A percentile compares a stretch with the other conserved stretches of the same genome.
Conservation (phyloP, 164 flowering plant species). For the Aristolochia contorta region DNA sequence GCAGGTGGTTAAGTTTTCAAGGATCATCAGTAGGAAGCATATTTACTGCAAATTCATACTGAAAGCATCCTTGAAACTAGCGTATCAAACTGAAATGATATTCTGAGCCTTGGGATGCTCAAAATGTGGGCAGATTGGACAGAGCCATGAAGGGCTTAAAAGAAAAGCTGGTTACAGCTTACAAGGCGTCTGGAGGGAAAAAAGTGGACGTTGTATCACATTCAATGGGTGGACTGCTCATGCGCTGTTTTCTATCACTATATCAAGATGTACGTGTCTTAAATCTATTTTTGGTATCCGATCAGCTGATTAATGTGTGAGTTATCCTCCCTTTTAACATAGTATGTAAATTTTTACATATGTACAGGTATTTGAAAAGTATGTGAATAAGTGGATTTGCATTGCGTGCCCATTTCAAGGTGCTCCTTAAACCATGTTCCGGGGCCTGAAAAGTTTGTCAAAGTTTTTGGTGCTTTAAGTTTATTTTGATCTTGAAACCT, state of each 20-base stretch:
- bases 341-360: neutral
- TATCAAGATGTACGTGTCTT: conserved; percentile 50
- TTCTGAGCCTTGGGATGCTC: conserved; percentile 12
- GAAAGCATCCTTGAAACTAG: conserved; percentile 7
- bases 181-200: conserved; percentile 77
- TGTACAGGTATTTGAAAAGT: conserved; percentile 60
- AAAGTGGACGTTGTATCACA: conserved; percentile 83
- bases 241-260: conserved; percentile 67
- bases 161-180: conserved; percentile 57
- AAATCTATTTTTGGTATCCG: too few relatives aligned
- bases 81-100: conserved; percentile 1
- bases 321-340: neutral
- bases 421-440: conserved; percentile 12
- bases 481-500: neutral
- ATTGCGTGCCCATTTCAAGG: conserved; percentile 96
- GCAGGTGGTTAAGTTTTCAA: too few relatives aligned
- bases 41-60: neutral
- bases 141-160: conserved; percentile 57
- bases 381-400: conserved; percentile 84
- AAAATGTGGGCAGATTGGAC: conserved; percentile 41
- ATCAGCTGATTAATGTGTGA: too few relatives aligned
- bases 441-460: neutral
- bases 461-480: neutral
- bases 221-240: conserved; percentile 93
- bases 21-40: too few relatives aligned